These are phyloP conservation scores for Hamamelis virginiana DNA, from an alignment of 164 flowering plant species.

Conservation along the genomic window DNA sequence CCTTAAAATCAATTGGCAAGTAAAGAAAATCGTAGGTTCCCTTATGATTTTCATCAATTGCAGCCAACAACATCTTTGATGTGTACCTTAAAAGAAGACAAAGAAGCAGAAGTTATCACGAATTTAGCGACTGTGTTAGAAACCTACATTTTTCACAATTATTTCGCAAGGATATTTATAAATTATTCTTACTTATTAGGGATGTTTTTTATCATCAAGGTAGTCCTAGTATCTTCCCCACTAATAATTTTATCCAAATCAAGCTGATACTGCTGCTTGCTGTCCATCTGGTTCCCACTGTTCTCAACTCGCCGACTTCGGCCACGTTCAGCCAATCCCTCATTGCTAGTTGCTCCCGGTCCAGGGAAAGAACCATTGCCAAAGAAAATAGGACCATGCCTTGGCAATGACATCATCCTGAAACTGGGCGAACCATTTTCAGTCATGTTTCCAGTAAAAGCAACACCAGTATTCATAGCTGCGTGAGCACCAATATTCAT, in stretches of 20 bases:
- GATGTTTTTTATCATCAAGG: constrained; percentile 62
- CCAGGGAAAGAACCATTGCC: constrained; percentile 54
- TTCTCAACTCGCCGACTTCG: constrained; percentile 62
- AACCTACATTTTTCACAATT: neutral
- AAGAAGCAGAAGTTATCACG: constrained; percentile 8
- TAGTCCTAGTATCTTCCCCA: constrained; percentile 55
- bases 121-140: neutral
- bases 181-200: constrained; percentile 50
- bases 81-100: constrained; percentile 37
- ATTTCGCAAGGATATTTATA: neutral
- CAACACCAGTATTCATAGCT: constrained; percentile 40
- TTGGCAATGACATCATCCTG: constrained; percentile 62
- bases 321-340: constrained; percentile 63
- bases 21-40: constrained; percentile 57
- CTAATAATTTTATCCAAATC: constrained; percentile 44
- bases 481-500: constrained; percentile 56
- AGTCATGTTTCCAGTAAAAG: constrained; percentile 47
- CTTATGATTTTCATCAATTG: constrained; percentile 51
- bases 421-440: constrained; percentile 72
- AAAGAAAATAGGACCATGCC: constrained; percentile 51
- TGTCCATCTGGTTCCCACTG: constrained; percentile 58
- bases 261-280: constrained; percentile 56
- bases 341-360: constrained; percentile 29
- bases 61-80: constrained; percentile 54
- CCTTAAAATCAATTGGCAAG: constrained; percentile 62